Conservation (phyloP, 306 rosid genomes). For the Inga oerstediana region DNA sequence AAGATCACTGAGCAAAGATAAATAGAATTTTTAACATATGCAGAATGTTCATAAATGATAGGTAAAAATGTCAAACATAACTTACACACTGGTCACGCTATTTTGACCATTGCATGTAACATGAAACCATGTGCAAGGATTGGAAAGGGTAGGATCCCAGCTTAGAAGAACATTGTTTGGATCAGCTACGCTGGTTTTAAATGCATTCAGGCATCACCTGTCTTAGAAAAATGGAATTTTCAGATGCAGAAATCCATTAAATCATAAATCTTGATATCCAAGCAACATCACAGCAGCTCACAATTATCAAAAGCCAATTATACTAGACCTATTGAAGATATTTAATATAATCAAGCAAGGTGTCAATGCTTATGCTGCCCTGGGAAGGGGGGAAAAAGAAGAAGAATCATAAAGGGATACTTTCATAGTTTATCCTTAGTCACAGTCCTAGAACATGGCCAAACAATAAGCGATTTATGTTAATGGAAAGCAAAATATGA, state of each 20-base stretch:
- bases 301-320: background rate
- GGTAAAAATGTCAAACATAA: constrained; percentile 14
- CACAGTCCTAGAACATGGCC: background rate
- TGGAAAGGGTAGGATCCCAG: constrained; percentile 70
- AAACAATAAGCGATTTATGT: background rate
- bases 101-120: constrained; percentile 56
- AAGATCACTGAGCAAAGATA: constrained; percentile 59
- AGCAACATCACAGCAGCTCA: background rate
- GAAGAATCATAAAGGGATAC: background rate
- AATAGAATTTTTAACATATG: background rate
- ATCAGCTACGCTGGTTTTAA: constrained; percentile 54
- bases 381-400: background rate
- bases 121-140: constrained; percentile 85
- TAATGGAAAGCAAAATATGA: background rate
- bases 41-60: background rate
- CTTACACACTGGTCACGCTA: constrained; percentile 74
- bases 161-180: constrained; percentile 55
- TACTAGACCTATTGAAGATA: background rate
- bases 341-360: background rate
- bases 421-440: background rate
- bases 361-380: background rate
- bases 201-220: constrained; percentile 72
- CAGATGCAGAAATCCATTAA: constrained; percentile 6
- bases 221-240: background rate
- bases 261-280: background rate